Base-by-base conservation (phyloP, 176 grass and related monocot genomes). In the Aegilops sharonensis region DNA sequence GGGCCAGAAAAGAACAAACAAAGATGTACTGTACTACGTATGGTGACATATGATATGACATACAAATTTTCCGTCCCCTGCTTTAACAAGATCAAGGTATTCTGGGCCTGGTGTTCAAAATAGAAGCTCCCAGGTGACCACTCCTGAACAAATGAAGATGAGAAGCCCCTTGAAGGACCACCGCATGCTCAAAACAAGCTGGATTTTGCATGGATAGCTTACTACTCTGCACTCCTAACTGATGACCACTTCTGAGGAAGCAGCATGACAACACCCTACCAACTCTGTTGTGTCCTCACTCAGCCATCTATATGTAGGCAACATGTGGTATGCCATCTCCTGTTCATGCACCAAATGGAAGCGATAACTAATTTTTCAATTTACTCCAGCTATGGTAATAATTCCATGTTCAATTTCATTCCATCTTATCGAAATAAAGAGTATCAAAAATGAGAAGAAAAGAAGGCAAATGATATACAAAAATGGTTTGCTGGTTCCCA, bases 181-280 rank as follows among this genome's bases (percentile, higher is more conserved):
- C 80, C 68, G 37, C 59, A 75, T 31, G 50, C 64, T 82, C 8
- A 78, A 68, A 84, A 15, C 35, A 68, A 87, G 68, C 68, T 91
- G 87, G 21, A 87, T 67, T 64, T 68, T 84, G 57, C 57, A 84
- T 75, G 39, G 32, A 75, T 83, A 6, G 52, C 23, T 74, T 75
- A 35, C 35, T 75, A 35, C 35, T 61, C 59, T 76, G 61, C 15
- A 77, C 6, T 79, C 37, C 23, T 31, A 37, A 65, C 72, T 10
- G 31, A 83, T 13, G 36, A 61, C 81, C 15, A 83, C 25, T 79
- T 81, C 34, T 67, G 39, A 85, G 30, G 69, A 88, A 59, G 27
- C 67, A 20, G 17, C 69, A 85, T 20, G 21, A 24, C 17, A 63
- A 24, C 68, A 60, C 48, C 70, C 61, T 81, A 80, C 76, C 68